Percentiles rank a stretch among this genome's conserved stretches.
Conservation (phyloP, 1,284 basidiomycete species). For the Ceratobasidium sp. region DNA sequence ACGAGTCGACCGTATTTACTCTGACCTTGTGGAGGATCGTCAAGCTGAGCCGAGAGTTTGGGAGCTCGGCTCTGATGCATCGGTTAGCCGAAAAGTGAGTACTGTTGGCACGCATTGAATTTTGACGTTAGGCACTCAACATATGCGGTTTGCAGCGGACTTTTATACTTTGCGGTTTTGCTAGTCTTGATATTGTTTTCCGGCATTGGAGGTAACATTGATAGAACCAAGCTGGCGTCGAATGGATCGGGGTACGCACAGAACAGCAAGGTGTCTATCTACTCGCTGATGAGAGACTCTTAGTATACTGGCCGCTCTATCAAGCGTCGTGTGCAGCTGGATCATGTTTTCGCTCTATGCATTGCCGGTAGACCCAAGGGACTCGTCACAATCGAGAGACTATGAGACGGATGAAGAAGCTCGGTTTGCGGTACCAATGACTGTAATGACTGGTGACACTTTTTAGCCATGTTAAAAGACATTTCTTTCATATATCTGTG, state of each 20-base stretch:
- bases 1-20: too few relatives aligned
- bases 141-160: background rate
- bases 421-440: too few relatives aligned
- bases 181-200: background rate
- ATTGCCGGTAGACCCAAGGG: too few relatives aligned
- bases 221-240: conserved; percentile 5
- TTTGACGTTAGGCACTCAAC: background rate
- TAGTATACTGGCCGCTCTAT: conserved; percentile 9
- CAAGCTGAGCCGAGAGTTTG: conserved; percentile 9
- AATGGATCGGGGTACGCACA: conserved; percentile 25
- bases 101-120: background rate
- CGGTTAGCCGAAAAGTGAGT: conserved; percentile 16
- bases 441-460: too few relatives aligned
- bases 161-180: background rate
- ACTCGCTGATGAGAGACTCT: background rate
- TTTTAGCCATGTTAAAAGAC: too few relatives aligned
- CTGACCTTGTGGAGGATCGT: conserved; percentile 1
- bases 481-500: too few relatives aligned
- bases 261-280: background rate
- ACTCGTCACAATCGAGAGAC: too few relatives aligned
- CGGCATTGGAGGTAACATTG: conserved; percentile 20
- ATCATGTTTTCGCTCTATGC: background rate
- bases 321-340: conserved; percentile 13
- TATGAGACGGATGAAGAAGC: too few relatives aligned
- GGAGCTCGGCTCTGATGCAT: conserved; percentile 9